A percentile compares a stretch with the other conserved stretches of the same genome.
These are phyloP conservation scores for Aspergillus pseudoglaucus DNA, from an alignment of 2,329 filamentous ascomycete species.

Conservation along the genomic window DNA sequence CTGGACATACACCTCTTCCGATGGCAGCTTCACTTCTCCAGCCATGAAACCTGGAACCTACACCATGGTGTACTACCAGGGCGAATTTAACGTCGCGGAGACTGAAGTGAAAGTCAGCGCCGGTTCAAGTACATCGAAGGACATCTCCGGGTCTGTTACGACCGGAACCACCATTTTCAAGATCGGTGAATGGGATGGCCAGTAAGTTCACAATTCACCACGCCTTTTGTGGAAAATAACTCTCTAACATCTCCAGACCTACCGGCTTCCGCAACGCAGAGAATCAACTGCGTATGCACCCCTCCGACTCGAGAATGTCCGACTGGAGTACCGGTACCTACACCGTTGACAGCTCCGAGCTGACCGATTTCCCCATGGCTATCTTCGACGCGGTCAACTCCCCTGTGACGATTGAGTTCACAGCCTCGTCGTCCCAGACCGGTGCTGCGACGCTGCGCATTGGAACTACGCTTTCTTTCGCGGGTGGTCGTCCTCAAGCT, in stretches of 20 bases:
- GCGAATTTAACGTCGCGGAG: conserved; percentile 50
- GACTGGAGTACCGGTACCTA: conserved; percentile 56
- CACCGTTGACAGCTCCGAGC: conserved; percentile 51
- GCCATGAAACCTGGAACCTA: conserved; percentile 63
- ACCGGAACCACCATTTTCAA: conserved; percentile 53
- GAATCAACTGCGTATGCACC: conserved; percentile 63
- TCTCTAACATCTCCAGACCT: conserved; percentile 29
- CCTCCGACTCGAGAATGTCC: conserved; percentile 58
- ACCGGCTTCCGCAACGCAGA: conserved; percentile 61
- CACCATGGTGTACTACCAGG: conserved; percentile 61
- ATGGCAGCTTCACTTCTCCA: conserved; percentile 56
- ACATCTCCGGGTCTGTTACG: conserved; percentile 46
- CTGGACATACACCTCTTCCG: conserved; percentile 53
- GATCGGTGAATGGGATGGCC: conserved; percentile 61
- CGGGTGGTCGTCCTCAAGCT: conserved; percentile 52
- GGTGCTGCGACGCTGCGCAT: conserved; percentile 55
- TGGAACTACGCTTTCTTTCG: conserved; percentile 58
- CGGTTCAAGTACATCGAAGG: conserved; percentile 43
- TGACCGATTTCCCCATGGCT: conserved; percentile 58
- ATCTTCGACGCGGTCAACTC: conserved; percentile 56
- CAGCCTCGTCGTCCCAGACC: conserved; percentile 45
- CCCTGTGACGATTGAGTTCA: conserved; percentile 56
- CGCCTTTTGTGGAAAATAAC: not conserved
- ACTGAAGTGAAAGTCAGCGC: conserved; percentile 46
- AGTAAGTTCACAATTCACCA: conserved; percentile 25